Evolutionary conservation across 257 asterid genomes (phyloP).

Genomic region (Fraxinus excelsior): DNA sequence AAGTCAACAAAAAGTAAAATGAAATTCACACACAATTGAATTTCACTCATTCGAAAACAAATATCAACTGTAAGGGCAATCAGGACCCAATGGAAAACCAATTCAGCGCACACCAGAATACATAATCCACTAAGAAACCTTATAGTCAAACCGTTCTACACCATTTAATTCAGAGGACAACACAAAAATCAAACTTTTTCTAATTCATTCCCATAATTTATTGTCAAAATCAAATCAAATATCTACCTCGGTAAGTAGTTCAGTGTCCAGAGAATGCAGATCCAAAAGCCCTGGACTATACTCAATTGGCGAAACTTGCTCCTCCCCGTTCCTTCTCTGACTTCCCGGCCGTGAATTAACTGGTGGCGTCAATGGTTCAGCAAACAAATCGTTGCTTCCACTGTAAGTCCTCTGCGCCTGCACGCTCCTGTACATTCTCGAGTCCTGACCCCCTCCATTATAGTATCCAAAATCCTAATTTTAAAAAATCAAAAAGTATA

Average conservation of each 20-base stretch:
- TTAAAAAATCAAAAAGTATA: background rate
- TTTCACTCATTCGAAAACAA: background rate
- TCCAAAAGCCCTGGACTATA: constrained; percentile 93
- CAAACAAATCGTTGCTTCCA: constrained; percentile 59
- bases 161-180: background rate
- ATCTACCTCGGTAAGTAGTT: constrained; percentile 81
- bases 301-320: constrained; percentile 65
- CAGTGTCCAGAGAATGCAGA: constrained; percentile 94
- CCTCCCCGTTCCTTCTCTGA: constrained; percentile 58
- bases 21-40: background rate
- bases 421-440: constrained; percentile 56
- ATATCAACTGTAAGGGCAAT: background rate
- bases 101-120: background rate
- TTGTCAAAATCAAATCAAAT: background rate
- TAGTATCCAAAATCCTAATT: constrained; percentile 60
- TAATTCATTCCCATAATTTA: background rate
- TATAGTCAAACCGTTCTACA: background rate
- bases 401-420: constrained; percentile 66
- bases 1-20: background rate
- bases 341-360: constrained; percentile 30
- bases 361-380: constrained; percentile 82
- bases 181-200: background rate
- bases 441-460: constrained; percentile 65
- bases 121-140: background rate
- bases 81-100: background rate